Conservation (phyloP, 176 grass and related monocot genomes). For the Juncus effusus region DNA sequence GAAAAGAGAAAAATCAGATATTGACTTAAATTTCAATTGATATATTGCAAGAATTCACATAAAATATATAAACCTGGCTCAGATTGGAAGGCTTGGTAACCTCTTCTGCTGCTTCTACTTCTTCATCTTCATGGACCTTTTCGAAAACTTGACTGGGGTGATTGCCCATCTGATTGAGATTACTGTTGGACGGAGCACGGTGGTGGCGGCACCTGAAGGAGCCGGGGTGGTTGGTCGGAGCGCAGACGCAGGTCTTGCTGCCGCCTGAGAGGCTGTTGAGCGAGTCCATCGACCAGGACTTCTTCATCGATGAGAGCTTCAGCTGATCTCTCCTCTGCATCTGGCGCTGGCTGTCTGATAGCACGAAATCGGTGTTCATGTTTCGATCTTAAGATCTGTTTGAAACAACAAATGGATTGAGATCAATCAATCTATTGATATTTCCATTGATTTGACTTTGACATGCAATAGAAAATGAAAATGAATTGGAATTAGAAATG, state of each 20-base stretch:
- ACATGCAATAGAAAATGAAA: neutral
- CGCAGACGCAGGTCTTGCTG: constrained; percentile 54
- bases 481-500: neutral
- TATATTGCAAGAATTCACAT: too few species aligned
- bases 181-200: constrained; percentile 30
- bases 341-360: constrained; percentile 56
- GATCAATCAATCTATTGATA: neutral
- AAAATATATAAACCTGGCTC: too few species aligned
- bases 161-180: neutral
- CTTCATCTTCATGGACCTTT: neutral
- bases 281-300: constrained; percentile 77
- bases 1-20: too few species aligned
- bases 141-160: neutral
- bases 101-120: neutral
- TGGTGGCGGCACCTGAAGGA: constrained; percentile 90
- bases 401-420: neutral
- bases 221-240: constrained; percentile 70
- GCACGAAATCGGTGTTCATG: constrained; percentile 62
- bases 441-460: too few species aligned
- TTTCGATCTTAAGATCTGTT: neutral
- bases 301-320: constrained; percentile 40
- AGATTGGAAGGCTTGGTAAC: neutral
- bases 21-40: too few species aligned
- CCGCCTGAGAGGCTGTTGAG: constrained; percentile 36
- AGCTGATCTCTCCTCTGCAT: constrained; percentile 39